Conservation (phyloP, 306 rosid species). For the Quercus variabilis region DNA sequence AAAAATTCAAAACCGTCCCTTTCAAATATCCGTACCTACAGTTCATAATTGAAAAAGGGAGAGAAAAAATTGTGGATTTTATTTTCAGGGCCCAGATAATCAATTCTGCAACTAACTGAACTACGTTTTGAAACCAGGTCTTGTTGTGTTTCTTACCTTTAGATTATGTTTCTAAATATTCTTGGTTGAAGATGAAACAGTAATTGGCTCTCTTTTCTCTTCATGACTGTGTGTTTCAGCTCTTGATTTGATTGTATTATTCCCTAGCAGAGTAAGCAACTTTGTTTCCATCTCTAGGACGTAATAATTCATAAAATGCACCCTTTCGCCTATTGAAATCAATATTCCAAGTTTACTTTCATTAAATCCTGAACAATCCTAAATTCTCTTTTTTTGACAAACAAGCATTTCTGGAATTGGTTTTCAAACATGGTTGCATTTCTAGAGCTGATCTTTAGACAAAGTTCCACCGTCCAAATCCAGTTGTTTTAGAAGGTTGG, state of each 20-base stretch:
- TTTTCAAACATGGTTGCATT: not conserved
- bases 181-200: not conserved
- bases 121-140: not conserved
- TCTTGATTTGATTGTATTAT: not conserved
- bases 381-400: too few species aligned
- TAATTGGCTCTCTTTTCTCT: not conserved
- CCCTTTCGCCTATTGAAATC: too few species aligned
- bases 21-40: not conserved
- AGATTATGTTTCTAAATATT: not conserved
- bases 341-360: not conserved
- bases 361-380: not conserved
- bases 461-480: not conserved
- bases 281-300: not conserved
- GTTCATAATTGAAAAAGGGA: not conserved
- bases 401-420: not conserved
- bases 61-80: too few species aligned
- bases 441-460: not conserved
- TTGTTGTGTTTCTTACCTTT: not conserved
- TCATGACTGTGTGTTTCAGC: not conserved
- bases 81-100: not conserved
- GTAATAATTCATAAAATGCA: not conserved
- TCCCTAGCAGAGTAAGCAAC: not conserved
- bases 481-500: not conserved
- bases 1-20: not conserved
- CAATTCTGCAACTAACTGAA: not conserved